Conservation (phyloP, 2,329 filamentous ascomycete species). For the Myrmaecium sp. region DNA sequence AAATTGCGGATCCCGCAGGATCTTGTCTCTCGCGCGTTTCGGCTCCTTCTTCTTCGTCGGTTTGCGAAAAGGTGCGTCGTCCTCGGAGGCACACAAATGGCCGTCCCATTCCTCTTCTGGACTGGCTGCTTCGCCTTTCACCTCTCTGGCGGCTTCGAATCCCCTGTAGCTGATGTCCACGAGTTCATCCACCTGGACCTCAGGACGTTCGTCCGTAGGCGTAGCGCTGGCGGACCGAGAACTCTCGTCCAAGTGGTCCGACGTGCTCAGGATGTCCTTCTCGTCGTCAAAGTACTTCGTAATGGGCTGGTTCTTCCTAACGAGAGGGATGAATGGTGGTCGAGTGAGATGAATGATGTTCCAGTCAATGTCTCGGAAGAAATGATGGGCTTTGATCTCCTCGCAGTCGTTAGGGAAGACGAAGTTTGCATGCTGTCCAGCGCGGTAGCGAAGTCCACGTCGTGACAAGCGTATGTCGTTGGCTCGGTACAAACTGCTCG, state of each 20-base stretch:
- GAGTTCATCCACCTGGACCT: too few species aligned
- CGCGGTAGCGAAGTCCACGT: slow-evolving; percentile 11
- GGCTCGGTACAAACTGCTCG: slow-evolving; percentile 54
- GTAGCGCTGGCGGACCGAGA: slow-evolving; percentile 6
- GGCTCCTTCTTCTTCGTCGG: slow-evolving; percentile 42
- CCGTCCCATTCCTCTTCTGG: background rate
- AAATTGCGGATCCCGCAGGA: slow-evolving; percentile 56
- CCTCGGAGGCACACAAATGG: background rate
- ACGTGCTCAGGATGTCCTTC: slow-evolving; percentile 39
- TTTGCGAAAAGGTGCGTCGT: background rate
- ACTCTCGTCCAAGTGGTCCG: slow-evolving; percentile 20
- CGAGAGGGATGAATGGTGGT: slow-evolving; percentile 67
- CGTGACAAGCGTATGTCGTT: slow-evolving; percentile 35
- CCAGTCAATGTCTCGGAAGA: slow-evolving; percentile 72
- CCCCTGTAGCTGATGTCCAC: too few species aligned
- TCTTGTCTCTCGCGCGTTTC: slow-evolving; percentile 67
- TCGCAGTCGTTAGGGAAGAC: slow-evolving; percentile 74
- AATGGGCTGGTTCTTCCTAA: slow-evolving; percentile 32
- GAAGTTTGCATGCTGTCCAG: slow-evolving; percentile 27
- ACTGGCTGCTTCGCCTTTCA: too few species aligned
- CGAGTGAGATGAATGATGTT: slow-evolving; percentile 49
- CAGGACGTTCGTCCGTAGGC: background rate
- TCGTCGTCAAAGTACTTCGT: slow-evolving; percentile 87
- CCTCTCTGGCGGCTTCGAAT: too few species aligned
- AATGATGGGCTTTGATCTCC: slow-evolving; percentile 78